Evolutionary conservation across 495 filamentous ascomycete genomes (phyloP).

Genomic region (Aspergillus conjunctus): DNA sequence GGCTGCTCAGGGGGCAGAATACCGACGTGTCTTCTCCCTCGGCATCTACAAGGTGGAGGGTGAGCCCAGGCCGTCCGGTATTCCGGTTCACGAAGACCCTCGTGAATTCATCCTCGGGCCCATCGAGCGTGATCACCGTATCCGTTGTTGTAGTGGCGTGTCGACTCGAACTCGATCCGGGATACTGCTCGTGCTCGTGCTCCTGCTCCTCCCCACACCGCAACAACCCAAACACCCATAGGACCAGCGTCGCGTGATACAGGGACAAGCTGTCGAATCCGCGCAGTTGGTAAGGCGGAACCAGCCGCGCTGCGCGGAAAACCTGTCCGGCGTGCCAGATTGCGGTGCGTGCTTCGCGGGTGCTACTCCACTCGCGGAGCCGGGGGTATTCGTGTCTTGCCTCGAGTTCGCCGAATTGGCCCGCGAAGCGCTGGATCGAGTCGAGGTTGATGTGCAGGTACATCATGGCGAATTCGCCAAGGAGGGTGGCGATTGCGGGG

Average conservation of each 20-base stretch:
- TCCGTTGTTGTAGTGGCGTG: too few species aligned
- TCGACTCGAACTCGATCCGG: constrained; percentile 25
- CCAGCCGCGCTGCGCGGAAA: constrained; percentile 49
- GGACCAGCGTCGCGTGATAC: constrained; percentile 55
- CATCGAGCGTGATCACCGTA: constrained; percentile 34
- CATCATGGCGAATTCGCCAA: constrained; percentile 57
- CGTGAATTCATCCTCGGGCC: constrained; percentile 32
- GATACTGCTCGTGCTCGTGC: constrained; percentile 3
- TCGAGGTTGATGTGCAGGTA: constrained; percentile 59
- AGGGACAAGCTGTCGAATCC: constrained; percentile 59
- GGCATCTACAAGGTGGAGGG: constrained; percentile 25
- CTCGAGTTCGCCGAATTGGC: constrained; percentile 60
- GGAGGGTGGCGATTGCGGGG: constrained; percentile 31
- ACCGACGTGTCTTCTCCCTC: not conserved
- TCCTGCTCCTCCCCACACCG: constrained; percentile 22
- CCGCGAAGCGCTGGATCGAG: constrained; percentile 62
- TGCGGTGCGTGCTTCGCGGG: constrained; percentile 50
- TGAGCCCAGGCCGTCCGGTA: constrained; percentile 34
- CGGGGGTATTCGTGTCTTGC: constrained; percentile 51
- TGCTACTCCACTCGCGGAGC: constrained; percentile 53
- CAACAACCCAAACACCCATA: constrained; percentile 60
- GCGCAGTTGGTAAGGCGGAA: constrained; percentile 48
- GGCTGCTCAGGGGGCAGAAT: constrained; percentile 27
- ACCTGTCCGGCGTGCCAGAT: constrained; percentile 65
- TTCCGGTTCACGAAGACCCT: constrained; percentile 39